Evolutionary conservation across 176 grass and related monocot genomes (phyloP).

Genomic region (Puccinellia tenuiflora): DNA sequence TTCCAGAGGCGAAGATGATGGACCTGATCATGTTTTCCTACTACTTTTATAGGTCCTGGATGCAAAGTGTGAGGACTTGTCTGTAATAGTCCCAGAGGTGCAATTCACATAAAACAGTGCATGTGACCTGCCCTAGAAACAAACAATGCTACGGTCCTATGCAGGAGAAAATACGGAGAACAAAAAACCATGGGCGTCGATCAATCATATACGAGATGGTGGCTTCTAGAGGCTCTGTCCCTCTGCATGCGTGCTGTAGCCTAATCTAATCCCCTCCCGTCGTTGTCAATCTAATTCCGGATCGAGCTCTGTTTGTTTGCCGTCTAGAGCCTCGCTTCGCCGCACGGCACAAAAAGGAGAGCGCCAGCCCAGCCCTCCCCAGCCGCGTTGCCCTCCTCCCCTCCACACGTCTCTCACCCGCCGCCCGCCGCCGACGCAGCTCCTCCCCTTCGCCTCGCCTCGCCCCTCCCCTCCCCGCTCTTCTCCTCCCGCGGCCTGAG

Average conservation of each 20-base stretch:
- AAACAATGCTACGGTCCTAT: not conserved
- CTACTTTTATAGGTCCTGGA: too few relatives aligned
- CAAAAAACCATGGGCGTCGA: not conserved
- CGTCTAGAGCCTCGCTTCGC: conserved; percentile 37
- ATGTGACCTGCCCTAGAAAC: not conserved
- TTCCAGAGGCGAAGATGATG: too few relatives aligned
- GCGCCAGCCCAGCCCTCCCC: not conserved
- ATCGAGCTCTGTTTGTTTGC: not conserved
- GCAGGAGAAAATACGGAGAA: not conserved
- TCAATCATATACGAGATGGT: not conserved
- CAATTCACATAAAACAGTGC: too few relatives aligned
- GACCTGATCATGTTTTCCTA: too few relatives aligned
- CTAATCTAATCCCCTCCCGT: not conserved
- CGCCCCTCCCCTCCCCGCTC: not conserved
- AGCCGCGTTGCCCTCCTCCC: not conserved
- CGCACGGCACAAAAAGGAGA: conserved; percentile 28
- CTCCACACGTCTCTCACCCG: conserved; percentile 38
- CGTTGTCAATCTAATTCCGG: not conserved
- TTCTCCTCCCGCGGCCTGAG: not conserved
- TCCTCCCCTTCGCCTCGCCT: not conserved
- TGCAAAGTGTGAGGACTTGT: too few relatives aligned
- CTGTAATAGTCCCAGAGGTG: too few relatives aligned
- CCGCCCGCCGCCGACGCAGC: conserved; percentile 24
- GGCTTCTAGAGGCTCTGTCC: conserved; percentile 28
- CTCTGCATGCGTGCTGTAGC: not conserved